Evolutionary conservation across 805 yeast species (phyloP).

Genomic region (Kurtzmaniella fragi): DNA sequence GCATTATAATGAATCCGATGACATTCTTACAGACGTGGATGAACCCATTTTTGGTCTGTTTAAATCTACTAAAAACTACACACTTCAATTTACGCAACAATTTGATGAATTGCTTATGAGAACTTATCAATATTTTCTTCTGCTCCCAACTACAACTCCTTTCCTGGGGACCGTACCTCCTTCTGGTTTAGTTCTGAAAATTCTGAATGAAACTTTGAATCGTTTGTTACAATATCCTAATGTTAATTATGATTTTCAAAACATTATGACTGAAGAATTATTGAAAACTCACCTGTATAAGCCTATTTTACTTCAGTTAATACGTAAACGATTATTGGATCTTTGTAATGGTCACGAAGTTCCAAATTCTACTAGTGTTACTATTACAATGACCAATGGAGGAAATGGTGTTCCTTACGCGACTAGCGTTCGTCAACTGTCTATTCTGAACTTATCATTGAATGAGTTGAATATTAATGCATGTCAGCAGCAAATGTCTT

Average conservation of each 20-base stretch:
- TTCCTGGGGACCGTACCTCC: conserved; percentile 40
- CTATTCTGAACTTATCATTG: conserved; percentile 36
- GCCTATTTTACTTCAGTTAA: conserved; percentile 37
- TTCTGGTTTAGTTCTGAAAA: conserved; percentile 38
- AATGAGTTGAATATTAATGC: conserved; percentile 30
- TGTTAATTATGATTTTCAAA: conserved; percentile 29
- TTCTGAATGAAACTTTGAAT: conserved; percentile 37
- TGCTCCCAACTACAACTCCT: conserved; percentile 42
- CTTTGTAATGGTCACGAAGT: conserved; percentile 21
- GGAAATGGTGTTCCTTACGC: conserved; percentile 3
- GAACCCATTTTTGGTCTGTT: conserved; percentile 15
- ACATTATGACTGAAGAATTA: conserved; percentile 26
- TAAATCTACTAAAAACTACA: conserved; percentile 23
- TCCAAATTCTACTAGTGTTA: conserved; percentile 20
- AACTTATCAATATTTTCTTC: conserved; percentile 28
- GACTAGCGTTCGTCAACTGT: conserved; percentile 25
- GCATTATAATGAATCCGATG: conserved; percentile 36
- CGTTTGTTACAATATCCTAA: conserved; percentile 15
- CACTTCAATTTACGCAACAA: conserved; percentile 27
- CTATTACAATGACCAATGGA: conserved; percentile 14
- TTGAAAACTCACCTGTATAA: conserved; percentile 27
- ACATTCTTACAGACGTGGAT: conserved; percentile 36
- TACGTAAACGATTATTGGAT: conserved; percentile 36
- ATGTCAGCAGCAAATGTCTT: conserved; percentile 16
- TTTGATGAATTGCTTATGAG: conserved; percentile 35